A percentile compares a stretch with the other conserved stretches of the same genome.
phyloP scores from a whole-genome alignment of 176 grass and related monocot genomes.

The Carex cristatella region DNA sequence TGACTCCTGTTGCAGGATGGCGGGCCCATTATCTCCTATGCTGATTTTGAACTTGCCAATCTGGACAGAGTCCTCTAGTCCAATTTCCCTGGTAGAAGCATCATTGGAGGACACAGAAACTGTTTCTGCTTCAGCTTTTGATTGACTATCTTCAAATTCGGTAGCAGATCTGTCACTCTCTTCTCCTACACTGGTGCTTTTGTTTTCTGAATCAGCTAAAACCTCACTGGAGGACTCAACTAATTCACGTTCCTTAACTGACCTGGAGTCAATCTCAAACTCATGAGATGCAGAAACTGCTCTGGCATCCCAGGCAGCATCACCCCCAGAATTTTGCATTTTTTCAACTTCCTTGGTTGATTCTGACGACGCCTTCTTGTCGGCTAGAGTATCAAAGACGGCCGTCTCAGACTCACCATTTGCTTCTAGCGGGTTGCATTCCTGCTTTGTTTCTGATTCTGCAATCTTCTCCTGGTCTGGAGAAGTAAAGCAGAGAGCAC shows the following conservation, averaged over 20 bases:
- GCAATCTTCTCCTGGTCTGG: neutral
- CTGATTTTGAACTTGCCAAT: constrained; percentile 31
- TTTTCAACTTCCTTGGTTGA: constrained; percentile 5
- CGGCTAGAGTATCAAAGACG: constrained; percentile 10
- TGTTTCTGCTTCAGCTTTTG: constrained; percentile 33
- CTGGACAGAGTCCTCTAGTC: constrained; percentile 18
- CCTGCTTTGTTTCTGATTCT: constrained; percentile 17
- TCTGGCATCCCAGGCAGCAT: constrained; percentile 15
- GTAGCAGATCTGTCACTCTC: constrained; percentile 4
- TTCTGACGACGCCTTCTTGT: constrained; percentile 5
- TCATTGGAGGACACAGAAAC: constrained; percentile 1
- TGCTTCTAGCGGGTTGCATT: neutral
- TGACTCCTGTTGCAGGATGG: constrained; percentile 24
- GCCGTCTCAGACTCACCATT: constrained; percentile 1
- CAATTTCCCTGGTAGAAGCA: constrained; percentile 4
- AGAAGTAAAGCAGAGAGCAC: neutral
- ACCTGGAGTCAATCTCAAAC: constrained; percentile 18
- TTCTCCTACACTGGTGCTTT: neutral
- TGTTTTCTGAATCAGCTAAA: constrained; percentile 33
- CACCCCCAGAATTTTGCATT: constrained; percentile 16
- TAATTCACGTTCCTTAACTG: constrained; percentile 27
- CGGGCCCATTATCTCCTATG: constrained; percentile 25
- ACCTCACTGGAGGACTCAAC: constrained; percentile 28
- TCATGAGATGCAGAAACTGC: constrained; percentile 1
- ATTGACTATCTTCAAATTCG: neutral